Evolutionary conservation across 441 rosid species (phyloP), one percentile per base, ranked within the genome.

Genomic region (Eutrema salsugineum): DNA sequence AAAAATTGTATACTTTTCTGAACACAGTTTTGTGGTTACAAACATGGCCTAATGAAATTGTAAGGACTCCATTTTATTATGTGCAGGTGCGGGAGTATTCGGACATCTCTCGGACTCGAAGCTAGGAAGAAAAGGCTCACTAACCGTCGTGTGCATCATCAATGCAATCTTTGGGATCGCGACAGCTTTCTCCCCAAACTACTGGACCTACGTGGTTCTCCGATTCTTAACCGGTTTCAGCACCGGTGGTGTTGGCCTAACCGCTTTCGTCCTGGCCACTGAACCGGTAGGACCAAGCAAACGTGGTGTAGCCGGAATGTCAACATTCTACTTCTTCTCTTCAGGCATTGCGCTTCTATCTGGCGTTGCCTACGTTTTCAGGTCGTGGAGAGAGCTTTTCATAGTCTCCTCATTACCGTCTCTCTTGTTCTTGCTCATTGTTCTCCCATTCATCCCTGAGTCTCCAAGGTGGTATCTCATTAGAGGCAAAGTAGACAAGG

Each of bases 401-500:
- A 75, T 91, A 3, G 90, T 89, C 9, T 82, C 97, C 1, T 90
- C 99, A 0, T 14, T 87, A 11, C 99, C 99, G 0, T 87, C 99
- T 36, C 66, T 91, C 47, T 71, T 88, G 5, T 94, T 90, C 86
- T 78, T 88, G 0, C 44, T 89, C 62, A 44, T 79, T 6, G 86
- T 86, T 9, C 71, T 94, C 1, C 97, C 97, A 1, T 91, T 91
- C n/a, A 50, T 94, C 76, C 80, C 90, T 0, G 99, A 94, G 79
- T 91, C 99, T 5, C 99, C 97, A 0, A 80, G 99, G 11, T 94
- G 99, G 97, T 94, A 88, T 73, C 87, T 91, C 9, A 91, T 94
- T 10, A 91, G 90, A 3, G 92, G 97, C 27, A 83, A 73, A 81
- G 73, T 82, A 30, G 72, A 81, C 0, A 85, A 90, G 43, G 97